Base-by-base conservation (phyloP, 2,329 filamentous ascomycete species). In the Paraphoma chrysanthemicola region DNA sequence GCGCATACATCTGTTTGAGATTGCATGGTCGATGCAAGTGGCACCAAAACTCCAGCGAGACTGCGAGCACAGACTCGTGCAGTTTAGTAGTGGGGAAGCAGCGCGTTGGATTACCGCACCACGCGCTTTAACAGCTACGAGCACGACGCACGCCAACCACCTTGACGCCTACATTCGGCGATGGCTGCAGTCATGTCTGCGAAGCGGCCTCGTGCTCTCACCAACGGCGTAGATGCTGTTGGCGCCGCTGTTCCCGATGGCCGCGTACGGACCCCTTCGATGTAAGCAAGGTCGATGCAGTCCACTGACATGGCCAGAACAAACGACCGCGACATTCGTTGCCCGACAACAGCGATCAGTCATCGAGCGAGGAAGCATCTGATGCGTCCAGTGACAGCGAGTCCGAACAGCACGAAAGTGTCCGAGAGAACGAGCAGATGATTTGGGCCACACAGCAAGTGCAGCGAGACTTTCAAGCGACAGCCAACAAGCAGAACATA, bases 401-500 rank as follows among this genome's bases (percentile, higher is more conserved):
- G n/a, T 55, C 45, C 30, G 54, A 62, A n/a, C 59, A 60, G 50
- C 53, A 55, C 23, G 68, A 67, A 10, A 54, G 59, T 8, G 42
- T 42, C 8, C 56, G 49, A 28, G 67, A 72, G 10, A 60, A 69
- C 8, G 63, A 64, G 11, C 63, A 64, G n/a, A 64, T 64, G 54
- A 33, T 60, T 30, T 71, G 66, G 56, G 66, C 68, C 3, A 73
- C 72, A 36, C 73, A 76, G 54, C 66, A 66, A 28, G 69, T 74
- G 30, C 55, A 65, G 45, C 69, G 61, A 38, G 67, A 70, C 42
- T 62, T 72, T 23, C 51, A 53, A 29, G 59, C 62, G 7, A 64
- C 53, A 16, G 59, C 61, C 43, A 58, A 69, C 18, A 60, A 59
- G 53, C 59, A 68, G 18, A 97, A 97, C 66, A 83, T 87, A 39